A percentile compares a stretch with the other conserved stretches of the same genome.
phyloP scores from a whole-genome alignment of 2,329 filamentous ascomycete species.

The Diplodia intermedia region DNA sequence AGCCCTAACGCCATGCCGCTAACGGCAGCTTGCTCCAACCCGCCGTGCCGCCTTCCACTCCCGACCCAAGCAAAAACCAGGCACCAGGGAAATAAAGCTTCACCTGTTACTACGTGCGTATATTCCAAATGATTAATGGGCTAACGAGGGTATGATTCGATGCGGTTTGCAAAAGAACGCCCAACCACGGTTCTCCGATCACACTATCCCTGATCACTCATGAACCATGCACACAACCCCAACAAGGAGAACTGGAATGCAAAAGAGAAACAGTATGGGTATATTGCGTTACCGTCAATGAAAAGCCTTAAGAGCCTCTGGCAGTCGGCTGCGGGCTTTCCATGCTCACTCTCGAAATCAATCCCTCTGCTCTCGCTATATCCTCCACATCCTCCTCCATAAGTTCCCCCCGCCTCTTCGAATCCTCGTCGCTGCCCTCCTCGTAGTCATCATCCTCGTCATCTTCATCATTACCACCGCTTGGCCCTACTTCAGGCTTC shows the following conservation, averaged over 20 bases:
- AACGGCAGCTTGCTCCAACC: not conserved
- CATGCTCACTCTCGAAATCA: conserved; percentile 23
- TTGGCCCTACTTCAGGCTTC: conserved; percentile 54
- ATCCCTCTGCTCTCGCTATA: conserved; percentile 22
- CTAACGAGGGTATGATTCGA: no score
- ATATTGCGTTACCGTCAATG: not conserved
- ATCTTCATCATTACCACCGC: conserved; percentile 34
- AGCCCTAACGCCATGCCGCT: conserved; percentile 7
- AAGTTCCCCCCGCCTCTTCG: conserved; percentile 35
- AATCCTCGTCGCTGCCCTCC: conserved; percentile 44
- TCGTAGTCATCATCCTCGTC: conserved; percentile 45
- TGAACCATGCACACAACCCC: not conserved
- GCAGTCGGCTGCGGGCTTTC: conserved; percentile 2
- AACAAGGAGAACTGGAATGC: conserved; percentile 1
- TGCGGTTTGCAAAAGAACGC: not conserved
- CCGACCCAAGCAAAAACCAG: not conserved
- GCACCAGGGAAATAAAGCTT: not conserved
- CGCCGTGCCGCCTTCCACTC: not conserved
- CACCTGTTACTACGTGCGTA: not conserved
- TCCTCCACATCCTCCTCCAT: conserved; percentile 21
- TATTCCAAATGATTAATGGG: no score
- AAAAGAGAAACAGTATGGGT: not conserved
- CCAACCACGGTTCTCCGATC: not conserved
- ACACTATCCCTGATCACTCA: not conserved
- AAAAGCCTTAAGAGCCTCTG: not conserved